A percentile compares a stretch with the other conserved stretches of the same genome.
Conservation (phyloP, 495 filamentous ascomycete species). For the Pyronema domesticum region DNA sequence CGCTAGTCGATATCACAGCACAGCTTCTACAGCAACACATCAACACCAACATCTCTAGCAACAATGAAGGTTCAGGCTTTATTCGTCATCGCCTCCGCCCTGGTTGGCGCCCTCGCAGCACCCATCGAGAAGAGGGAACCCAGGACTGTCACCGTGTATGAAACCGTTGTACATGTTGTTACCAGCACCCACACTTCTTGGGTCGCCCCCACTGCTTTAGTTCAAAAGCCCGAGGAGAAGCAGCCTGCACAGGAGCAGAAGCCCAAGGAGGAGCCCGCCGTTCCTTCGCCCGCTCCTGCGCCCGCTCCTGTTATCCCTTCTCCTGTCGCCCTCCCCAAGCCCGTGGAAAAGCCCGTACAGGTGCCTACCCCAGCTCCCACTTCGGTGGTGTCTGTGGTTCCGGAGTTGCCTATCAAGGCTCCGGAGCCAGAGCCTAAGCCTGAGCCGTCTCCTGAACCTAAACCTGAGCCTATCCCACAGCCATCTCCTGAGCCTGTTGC, state of each 20-base stretch:
- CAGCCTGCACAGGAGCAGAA: neutral
- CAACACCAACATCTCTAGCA: constrained; percentile 5
- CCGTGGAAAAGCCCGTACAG: neutral
- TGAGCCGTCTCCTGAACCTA: neutral
- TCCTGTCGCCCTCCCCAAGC: neutral
- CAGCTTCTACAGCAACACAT: constrained; percentile 5
- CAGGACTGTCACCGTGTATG: constrained; percentile 6
- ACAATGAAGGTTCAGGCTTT: constrained; percentile 2
- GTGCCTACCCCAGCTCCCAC: neutral
- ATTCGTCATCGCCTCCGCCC: constrained; percentile 13
- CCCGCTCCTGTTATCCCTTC: constrained; percentile 4
- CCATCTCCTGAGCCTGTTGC: neutral
- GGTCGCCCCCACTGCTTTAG: constrained; percentile 3
- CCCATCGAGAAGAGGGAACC: constrained; percentile 11
- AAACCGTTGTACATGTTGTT: constrained; percentile 6
- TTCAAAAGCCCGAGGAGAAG: neutral
- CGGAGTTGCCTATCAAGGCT: neutral
- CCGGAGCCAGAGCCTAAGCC: constrained; percentile 1
- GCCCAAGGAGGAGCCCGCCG: neutral
- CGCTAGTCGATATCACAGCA: constrained; percentile 17
- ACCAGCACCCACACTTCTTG: constrained; percentile 8
- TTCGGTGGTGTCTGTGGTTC: neutral
- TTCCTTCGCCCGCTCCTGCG: neutral
- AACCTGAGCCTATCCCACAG: neutral
- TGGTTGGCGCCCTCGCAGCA: constrained; percentile 12